phyloP scores from a whole-genome alignment of 2,329 filamentous ascomycete species.

The Cercospora nicotianae region DNA sequence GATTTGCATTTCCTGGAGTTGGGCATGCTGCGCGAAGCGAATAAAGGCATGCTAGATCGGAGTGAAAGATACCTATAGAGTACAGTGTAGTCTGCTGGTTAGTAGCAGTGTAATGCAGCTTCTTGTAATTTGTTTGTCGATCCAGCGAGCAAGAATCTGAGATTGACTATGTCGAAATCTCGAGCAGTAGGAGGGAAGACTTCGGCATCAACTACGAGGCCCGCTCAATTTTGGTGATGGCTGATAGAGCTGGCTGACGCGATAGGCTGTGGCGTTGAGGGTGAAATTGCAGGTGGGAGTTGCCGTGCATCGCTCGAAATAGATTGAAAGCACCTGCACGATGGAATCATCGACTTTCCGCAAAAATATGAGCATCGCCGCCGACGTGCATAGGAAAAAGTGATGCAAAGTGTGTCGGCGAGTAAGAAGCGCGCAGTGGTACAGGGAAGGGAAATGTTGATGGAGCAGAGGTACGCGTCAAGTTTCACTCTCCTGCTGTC shows the following conservation, averaged over 20 bases:
- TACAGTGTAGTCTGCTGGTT: neutral
- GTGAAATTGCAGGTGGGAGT: slow-evolving; percentile 2
- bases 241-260: neutral
- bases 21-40: neutral
- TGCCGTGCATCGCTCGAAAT: neutral
- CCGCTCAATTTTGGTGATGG: neutral
- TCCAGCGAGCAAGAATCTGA: neutral
- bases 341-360: neutral
- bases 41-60: neutral
- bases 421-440: neutral
- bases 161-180: neutral
- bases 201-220: neutral
- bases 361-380: neutral
- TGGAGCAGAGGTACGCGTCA: neutral
- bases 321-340: neutral
- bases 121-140: neutral
- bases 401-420: neutral
- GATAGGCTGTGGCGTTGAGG: neutral
- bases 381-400: neutral
- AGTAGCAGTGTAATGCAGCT: no score
- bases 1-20: neutral
- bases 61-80: neutral
- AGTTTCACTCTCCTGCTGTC: neutral
- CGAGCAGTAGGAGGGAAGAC: neutral
- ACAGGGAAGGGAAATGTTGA: neutral